Percentiles rank a stretch among this genome's conserved stretches.
These are phyloP conservation scores for Plenodomus lindquistii DNA, from an alignment of 2,329 filamentous ascomycete species.

Conservation along the genomic window DNA sequence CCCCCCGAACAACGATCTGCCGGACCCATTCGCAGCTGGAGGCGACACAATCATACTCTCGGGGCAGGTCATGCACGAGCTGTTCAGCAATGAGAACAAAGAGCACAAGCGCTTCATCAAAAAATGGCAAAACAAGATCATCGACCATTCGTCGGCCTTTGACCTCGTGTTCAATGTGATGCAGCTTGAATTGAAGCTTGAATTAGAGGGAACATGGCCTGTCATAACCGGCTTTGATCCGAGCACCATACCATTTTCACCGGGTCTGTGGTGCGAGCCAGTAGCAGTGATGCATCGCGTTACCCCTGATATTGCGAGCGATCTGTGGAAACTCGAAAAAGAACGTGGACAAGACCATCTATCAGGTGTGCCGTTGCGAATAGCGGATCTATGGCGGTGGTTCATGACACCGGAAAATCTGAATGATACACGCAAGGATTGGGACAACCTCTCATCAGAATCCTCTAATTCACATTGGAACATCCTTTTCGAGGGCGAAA, in stretches of 20 bases:
- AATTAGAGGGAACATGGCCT: constrained; percentile 54
- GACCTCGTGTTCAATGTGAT: constrained; percentile 56
- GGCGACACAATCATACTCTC: constrained; percentile 60
- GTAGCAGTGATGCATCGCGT: constrained; percentile 51
- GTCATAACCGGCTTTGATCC: constrained; percentile 34
- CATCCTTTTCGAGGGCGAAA: constrained; percentile 31
- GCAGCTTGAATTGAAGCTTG: constrained; percentile 49
- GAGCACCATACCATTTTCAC: constrained; percentile 46
- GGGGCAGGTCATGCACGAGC: constrained; percentile 52
- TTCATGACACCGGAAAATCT: constrained; percentile 36
- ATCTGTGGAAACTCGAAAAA: constrained; percentile 53
- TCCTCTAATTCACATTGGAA: constrained; percentile 37
- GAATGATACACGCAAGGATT: constrained; percentile 28
- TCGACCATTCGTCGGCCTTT: constrained; percentile 55
- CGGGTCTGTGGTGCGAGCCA: constrained; percentile 48
- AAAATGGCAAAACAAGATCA: constrained; percentile 52
- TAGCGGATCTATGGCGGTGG: constrained; percentile 32
- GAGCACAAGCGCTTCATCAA: constrained; percentile 48
- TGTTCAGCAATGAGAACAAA: constrained; percentile 19
- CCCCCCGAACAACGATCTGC: constrained; percentile 24
- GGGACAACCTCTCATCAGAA: constrained; percentile 40
- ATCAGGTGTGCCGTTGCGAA: constrained; percentile 21
- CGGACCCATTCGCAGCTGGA: constrained; percentile 56
- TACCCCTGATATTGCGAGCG: constrained; percentile 46
- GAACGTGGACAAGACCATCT: constrained; percentile 24